Evolutionary conservation across 495 filamentous ascomycete species (phyloP).

Genomic region (Hamigera avellanea): DNA sequence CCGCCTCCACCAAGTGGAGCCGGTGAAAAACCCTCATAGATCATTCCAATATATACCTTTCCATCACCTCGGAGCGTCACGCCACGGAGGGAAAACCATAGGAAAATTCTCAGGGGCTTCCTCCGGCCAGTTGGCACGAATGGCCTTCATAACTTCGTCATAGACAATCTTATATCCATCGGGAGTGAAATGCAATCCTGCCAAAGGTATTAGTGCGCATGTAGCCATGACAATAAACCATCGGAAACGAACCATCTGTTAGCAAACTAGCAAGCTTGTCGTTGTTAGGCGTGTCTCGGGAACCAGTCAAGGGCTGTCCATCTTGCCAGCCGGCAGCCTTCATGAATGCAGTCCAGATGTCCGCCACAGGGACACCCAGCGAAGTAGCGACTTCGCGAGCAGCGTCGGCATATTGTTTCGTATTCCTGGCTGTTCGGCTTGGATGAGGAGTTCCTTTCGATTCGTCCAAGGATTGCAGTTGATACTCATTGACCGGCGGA

Average conservation of each 20-base stretch:
- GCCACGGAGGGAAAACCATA: slow-evolving; percentile 43
- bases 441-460: slow-evolving; percentile 33
- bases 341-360: slow-evolving; percentile 69
- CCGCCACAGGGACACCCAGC: slow-evolving; percentile 52
- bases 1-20: too few relatives aligned
- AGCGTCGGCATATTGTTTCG: slow-evolving; percentile 61
- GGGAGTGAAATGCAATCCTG: slow-evolving; percentile 56
- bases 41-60: too few relatives aligned
- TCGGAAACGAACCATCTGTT: slow-evolving; percentile 42
- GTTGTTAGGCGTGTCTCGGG: slow-evolving; percentile 35
- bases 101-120: slow-evolving; percentile 40
- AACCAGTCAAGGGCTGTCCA: slow-evolving; percentile 41
- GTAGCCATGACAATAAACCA: neutral
- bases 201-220: slow-evolving; percentile 4
- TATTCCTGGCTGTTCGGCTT: slow-evolving; percentile 48
- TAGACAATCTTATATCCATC: slow-evolving; percentile 49
- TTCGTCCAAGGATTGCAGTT: slow-evolving; percentile 40
- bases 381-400: slow-evolving; percentile 52
- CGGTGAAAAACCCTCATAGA: too few relatives aligned
- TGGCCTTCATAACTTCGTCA: slow-evolving; percentile 39
- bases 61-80: slow-evolving; percentile 32
- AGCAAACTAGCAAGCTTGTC: slow-evolving; percentile 39
- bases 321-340: slow-evolving; percentile 49
- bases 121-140: slow-evolving; percentile 46
- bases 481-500: slow-evolving; percentile 71